Evolutionary conservation across 805 yeast species (phyloP), one percentile per base, ranked within the genome.

Genomic region (Spathaspora gorwiae): DNA sequence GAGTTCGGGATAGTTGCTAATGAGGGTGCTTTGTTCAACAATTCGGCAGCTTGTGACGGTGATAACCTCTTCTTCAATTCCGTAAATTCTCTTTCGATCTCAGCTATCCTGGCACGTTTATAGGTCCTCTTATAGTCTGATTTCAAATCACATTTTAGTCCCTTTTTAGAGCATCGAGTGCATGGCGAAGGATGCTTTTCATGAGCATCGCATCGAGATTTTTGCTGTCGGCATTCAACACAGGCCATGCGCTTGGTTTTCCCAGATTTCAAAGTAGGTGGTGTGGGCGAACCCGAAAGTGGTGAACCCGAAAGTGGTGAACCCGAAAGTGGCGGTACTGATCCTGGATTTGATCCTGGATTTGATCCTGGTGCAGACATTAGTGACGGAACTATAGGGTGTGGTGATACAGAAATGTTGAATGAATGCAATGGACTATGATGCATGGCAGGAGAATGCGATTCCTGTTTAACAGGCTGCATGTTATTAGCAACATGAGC

Each of bases 181-280:
- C 99, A 94, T 1, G 96, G 87, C 7, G 71, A 71, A 0, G 96
- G 96, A 30, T 81, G 78, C 42, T 71, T 73, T 47, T 80, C 90
- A 51, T 75, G 79, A 10, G 96, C 95, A 65, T 90, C 96, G 67
- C 97, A 90, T 56, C 82, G 80, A 32, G 90, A 84, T 65, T 94
- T 94, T 62, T 92, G 99, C 64, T 94, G 98, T 11, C 98, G 79
- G 61, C 99, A 94, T 57, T 92, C 96, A 1, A 88, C 89, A 70
- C 99, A 94, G 0, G 98, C 98, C 60, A 90, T 80, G 45, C 81
- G 73, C 60, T 82, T 84, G 35, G 62, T 54, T 42, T 55, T 64
- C 2, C 53, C 50, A 6, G 42, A 34, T 38, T 56, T 52, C 26
- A 15, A n/a, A 10, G 35, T 6, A 15, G 27, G 41, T 15, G 13